Evolutionary conservation across 192 early-diverging fungal species (phyloP).

Genomic region (Umbelopsis isabellina): DNA sequence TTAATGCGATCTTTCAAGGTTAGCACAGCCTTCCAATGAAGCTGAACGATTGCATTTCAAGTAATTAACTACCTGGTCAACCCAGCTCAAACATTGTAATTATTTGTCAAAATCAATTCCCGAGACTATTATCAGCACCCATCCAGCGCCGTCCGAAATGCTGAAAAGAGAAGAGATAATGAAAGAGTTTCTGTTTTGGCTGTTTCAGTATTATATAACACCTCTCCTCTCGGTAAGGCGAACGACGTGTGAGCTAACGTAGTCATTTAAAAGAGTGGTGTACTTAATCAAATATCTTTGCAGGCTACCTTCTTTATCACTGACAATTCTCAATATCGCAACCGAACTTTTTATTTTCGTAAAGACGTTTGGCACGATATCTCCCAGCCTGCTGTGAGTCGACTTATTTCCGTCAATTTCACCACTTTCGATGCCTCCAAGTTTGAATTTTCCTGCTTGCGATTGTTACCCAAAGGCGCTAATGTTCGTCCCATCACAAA

Average conservation of each 20-base stretch:
- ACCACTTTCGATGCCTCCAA: conserved; percentile 18
- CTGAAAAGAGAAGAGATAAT: conserved; percentile 59
- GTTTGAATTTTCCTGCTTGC: conserved; percentile 63
- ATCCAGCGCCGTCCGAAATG: conserved; percentile 47
- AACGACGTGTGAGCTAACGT: not conserved
- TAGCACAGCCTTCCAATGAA: conserved; percentile 24
- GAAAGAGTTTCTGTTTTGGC: conserved; percentile 66
- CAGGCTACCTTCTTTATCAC: conserved; percentile 82
- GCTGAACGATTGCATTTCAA: too few species aligned
- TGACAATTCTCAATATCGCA: conserved; percentile 65
- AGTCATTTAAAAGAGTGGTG: not conserved
- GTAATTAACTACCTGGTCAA: too few species aligned
- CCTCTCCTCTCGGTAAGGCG: conserved; percentile 58
- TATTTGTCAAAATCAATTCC: not conserved
- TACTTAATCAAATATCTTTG: not conserved
- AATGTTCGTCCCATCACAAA: conserved; percentile 85
- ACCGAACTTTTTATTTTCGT: conserved; percentile 75
- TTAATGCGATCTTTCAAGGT: conserved; percentile 60
- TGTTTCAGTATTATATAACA: conserved; percentile 62
- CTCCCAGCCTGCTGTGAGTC: conserved; percentile 46
- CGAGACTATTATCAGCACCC: not conserved
- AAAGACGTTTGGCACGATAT: conserved; percentile 73
- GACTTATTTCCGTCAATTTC: conserved; percentile 32
- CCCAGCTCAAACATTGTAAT: conserved; percentile 9
- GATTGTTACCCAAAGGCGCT: conserved; percentile 79